Evolutionary conservation across 169 alveolate species (phyloP), one percentile per base, ranked within the genome.

Genomic region (Ichthyophthirius multifiliis): DNA sequence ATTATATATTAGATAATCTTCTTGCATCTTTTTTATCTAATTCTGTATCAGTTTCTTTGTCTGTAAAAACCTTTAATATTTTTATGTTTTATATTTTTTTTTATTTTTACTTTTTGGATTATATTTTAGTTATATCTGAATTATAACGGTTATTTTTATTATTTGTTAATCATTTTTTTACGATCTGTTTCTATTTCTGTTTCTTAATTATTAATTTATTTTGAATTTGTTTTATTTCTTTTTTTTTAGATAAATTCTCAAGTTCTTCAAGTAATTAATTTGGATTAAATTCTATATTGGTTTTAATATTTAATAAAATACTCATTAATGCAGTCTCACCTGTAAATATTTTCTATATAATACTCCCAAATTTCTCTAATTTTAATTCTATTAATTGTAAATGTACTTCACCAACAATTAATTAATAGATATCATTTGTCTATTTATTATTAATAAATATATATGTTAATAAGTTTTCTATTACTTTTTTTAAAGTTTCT

Each of bases 1-100:
- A 37, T 27, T 30, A n/a, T 16, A 76, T 16, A 35, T 32, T 37
- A 18, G 30, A 13, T 13, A 20, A 15, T 37, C 43, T 55, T 76
- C 83, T 76, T 16, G 83, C 83, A 13, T 76, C 83, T 62, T 34
- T 37, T 5, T 37, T 47, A 62, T 76, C 81, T 44, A 44, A 65
- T 13, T 71, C 81, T 44, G 81, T 74, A 44, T 74, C 67, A 74
- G 81, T 74, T 30, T 31, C 67, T 32, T 74, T 74, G 27, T 74
- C 81, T n/a, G 71, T 48, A 76, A 16, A 76, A 2, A 73, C 31
- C 32, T 47, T 76, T 62, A 46, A 47, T 13, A 76, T 41, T 23
- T 43, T 34, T 47, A 55, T 45, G 5, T 13, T 9, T 13, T 5
- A 5, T n/a, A 13, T n/a, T 45, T n/a, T n/a, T 5, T 45, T 5